Percentiles rank a stretch among this genome's conserved stretches.
Conservation (phyloP, 805 yeast genomes). For the Saitoella complicata region DNA sequence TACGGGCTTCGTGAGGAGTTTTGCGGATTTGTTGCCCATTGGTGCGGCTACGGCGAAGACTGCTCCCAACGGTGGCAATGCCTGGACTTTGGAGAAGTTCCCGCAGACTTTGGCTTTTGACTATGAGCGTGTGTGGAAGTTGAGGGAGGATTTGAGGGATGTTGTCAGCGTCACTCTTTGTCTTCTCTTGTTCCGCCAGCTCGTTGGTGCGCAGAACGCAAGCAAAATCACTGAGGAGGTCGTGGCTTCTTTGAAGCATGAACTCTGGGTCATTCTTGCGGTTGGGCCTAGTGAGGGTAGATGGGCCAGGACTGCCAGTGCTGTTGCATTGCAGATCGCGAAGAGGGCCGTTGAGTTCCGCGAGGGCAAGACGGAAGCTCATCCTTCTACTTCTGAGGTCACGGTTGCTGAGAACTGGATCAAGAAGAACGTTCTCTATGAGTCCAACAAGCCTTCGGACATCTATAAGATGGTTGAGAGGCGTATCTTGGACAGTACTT, state of each 20-base stretch:
- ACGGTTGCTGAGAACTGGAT: background rate
- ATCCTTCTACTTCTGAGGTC: background rate
- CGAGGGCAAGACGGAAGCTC: background rate
- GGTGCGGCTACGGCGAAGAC: slow-evolving; percentile 33
- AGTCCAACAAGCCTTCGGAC: background rate
- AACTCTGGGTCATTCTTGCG: slow-evolving; percentile 10
- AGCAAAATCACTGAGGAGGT: slow-evolving; percentile 3
- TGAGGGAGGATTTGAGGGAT: slow-evolving; percentile 76
- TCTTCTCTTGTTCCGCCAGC: slow-evolving; percentile 52
- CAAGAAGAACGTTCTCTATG: background rate
- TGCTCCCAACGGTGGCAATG: slow-evolving; percentile 46
- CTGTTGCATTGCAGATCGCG: slow-evolving; percentile 11
- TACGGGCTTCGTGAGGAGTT: slow-evolving; percentile 9
- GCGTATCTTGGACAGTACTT: slow-evolving; percentile 3
- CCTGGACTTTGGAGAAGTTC: slow-evolving; percentile 50
- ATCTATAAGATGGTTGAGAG: slow-evolving; percentile 8
- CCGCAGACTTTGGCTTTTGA: slow-evolving; percentile 77
- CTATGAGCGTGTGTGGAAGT: slow-evolving; percentile 56
- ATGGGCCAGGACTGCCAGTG: slow-evolving; percentile 5
- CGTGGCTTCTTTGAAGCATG: slow-evolving; percentile 9
- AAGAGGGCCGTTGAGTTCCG: slow-evolving; percentile 4
- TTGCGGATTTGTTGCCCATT: slow-evolving; percentile 14
- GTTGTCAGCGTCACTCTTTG: slow-evolving; percentile 67
- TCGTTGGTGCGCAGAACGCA: slow-evolving; percentile 19
- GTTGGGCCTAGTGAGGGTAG: background rate